Evolutionary conservation across 2,329 filamentous ascomycete species (phyloP).

Genomic region (Sporothrix euskadiensis): DNA sequence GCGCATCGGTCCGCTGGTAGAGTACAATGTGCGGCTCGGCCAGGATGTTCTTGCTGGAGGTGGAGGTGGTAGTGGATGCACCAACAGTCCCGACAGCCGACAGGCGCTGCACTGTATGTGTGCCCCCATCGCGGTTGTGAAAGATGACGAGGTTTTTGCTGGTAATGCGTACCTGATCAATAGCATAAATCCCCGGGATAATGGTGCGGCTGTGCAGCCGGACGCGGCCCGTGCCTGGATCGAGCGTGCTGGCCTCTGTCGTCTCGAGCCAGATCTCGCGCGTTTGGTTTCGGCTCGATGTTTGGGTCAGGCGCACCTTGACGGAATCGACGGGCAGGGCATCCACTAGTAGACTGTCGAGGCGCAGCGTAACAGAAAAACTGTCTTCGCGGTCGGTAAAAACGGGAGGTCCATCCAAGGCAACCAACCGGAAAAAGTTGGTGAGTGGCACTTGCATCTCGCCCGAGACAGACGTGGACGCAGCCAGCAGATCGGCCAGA

Average conservation of each 20-base stretch:
- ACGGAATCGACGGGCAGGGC: conserved; percentile 65
- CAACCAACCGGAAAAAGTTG: conserved; percentile 71
- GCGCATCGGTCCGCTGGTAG: conserved; percentile 67
- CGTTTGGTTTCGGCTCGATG: conserved; percentile 51
- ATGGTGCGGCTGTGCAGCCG: conserved; percentile 57
- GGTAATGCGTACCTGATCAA: conserved; percentile 69
- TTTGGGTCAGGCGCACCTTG: conserved; percentile 62
- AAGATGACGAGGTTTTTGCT: conserved; percentile 64
- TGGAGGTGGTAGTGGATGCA: not conserved
- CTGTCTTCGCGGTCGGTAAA: conserved; percentile 74
- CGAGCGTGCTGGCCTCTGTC: conserved; percentile 47
- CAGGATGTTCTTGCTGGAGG: conserved; percentile 48
- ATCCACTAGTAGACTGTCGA: conserved; percentile 73
- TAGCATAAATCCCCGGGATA: conserved; percentile 71
- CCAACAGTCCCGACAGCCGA: not conserved
- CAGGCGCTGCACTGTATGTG: not conserved
- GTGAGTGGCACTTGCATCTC: conserved; percentile 68
- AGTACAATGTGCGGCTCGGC: conserved; percentile 65
- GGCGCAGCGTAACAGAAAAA: conserved; percentile 67
- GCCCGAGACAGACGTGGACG: conserved; percentile 49
- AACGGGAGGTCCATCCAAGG: conserved; percentile 65
- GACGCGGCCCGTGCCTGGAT: conserved; percentile 54
- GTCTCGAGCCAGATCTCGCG: conserved; percentile 56
- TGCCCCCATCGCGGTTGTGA: conserved; percentile 57
- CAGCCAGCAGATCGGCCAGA: conserved; percentile 49